A percentile compares a stretch with the other conserved stretches of the same genome.
Evolutionary conservation across 2,329 filamentous ascomycete genomes (phyloP).

Genomic region (Plenodomus lindquistii): DNA sequence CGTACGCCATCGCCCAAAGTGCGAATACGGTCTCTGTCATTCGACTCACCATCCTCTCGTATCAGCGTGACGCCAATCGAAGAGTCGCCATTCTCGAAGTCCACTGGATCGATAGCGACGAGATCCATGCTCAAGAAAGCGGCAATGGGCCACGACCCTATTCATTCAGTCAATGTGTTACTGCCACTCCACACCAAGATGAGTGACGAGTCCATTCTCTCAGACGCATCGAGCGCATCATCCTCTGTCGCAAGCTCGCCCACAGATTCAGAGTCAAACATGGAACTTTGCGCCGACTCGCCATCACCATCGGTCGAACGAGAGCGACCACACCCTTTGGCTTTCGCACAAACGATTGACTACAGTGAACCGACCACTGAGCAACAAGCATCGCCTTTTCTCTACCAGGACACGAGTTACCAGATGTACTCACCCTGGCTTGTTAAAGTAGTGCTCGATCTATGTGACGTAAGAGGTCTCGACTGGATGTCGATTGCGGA

Average conservation of each 20-base stretch:
- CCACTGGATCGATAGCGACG: slow-evolving; percentile 32
- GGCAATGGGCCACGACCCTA: slow-evolving; percentile 13
- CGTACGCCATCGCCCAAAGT: slow-evolving; percentile 42
- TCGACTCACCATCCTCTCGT: slow-evolving; percentile 40
- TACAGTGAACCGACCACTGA: slow-evolving; percentile 2
- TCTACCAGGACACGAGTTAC: slow-evolving; percentile 33
- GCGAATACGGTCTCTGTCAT: slow-evolving; percentile 42
- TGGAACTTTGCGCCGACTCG: slow-evolving; percentile 9
- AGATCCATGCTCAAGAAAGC: slow-evolving; percentile 25
- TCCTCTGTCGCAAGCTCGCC: slow-evolving; percentile 32
- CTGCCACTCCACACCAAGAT: slow-evolving; percentile 36
- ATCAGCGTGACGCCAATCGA: slow-evolving; percentile 35
- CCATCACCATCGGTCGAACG: slow-evolving; percentile 4
- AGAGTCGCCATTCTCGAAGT: slow-evolving; percentile 42
- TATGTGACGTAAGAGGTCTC: slow-evolving; percentile 40
- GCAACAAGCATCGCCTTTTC: slow-evolving; percentile 20
- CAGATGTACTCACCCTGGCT: slow-evolving; percentile 43
- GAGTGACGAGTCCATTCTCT: slow-evolving; percentile 37
- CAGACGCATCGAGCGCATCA: slow-evolving; percentile 21
- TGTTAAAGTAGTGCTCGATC: slow-evolving; percentile 41
- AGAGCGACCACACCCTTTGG: slow-evolving; percentile 16
- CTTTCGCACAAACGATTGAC: slow-evolving; percentile 10
- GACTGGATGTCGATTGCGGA: slow-evolving; percentile 45
- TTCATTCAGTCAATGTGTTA: slow-evolving; percentile 14
- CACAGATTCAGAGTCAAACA: slow-evolving; percentile 18